phyloP scores from a whole-genome alignment of 2,329 filamentous ascomycete genomes.

The Plectosphaerella sp. region DNA sequence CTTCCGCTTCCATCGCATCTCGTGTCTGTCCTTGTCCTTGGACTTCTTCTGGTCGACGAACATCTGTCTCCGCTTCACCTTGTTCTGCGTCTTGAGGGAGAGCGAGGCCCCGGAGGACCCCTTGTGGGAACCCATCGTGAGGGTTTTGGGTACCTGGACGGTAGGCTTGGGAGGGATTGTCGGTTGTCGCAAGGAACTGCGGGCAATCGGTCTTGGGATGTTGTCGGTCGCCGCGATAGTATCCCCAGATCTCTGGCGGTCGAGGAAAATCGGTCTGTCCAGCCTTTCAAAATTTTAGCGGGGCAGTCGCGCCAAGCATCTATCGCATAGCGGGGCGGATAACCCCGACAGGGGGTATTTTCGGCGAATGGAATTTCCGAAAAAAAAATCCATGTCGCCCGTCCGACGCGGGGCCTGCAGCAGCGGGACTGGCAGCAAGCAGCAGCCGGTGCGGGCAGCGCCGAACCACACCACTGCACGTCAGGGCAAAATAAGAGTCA shows the following conservation, averaged over 20 bases:
- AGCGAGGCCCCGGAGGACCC: constrained; percentile 21
- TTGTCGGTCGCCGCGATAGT: neutral
- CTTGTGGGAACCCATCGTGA: constrained; percentile 11
- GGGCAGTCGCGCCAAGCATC: constrained; percentile 3
- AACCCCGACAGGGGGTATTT: neutral
- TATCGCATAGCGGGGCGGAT: constrained; percentile 6
- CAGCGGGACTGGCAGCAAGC: no score
- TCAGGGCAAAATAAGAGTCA: constrained; percentile 5
- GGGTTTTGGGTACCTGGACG: neutral
- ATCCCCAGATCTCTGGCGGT: neutral
- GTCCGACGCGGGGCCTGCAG: constrained; percentile 1
- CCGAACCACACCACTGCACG: neutral
- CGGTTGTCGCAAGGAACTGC: neutral
- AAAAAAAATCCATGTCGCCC: neutral
- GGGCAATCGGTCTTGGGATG: neutral
- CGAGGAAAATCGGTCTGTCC: neutral
- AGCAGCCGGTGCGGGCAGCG: neutral
- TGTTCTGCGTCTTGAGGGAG: constrained; percentile 60
- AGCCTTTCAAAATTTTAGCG: constrained; percentile 12
- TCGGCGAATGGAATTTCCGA: neutral
- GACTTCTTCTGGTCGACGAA: constrained; percentile 77
- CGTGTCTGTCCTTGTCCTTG: constrained; percentile 68
- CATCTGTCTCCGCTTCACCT: constrained; percentile 71
- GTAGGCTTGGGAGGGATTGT: constrained; percentile 5
- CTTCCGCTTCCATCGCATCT: constrained; percentile 72